Evolutionary conservation across 495 filamentous ascomycete genomes (phyloP).

Genomic region (Podospora anserina): DNA sequence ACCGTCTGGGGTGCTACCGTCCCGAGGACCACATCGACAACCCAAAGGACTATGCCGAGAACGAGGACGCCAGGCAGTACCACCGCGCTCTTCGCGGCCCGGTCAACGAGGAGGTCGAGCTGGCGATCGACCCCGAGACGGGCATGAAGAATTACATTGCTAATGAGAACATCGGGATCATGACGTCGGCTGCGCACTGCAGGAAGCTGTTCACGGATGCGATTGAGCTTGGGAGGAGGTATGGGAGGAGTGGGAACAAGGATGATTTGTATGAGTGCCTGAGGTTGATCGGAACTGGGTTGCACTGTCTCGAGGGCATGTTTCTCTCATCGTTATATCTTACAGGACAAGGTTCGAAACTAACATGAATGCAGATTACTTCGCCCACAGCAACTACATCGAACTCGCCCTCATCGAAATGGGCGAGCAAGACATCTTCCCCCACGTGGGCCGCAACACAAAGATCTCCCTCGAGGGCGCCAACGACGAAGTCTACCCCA

Average conservation of each 20-base stretch:
- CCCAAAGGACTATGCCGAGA: slow-evolving; percentile 74
- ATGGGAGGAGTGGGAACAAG: slow-evolving; percentile 58
- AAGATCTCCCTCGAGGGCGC: slow-evolving; percentile 63
- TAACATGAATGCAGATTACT: slow-evolving; percentile 56
- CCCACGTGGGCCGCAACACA: slow-evolving; percentile 74
- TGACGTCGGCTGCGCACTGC: slow-evolving; percentile 71
- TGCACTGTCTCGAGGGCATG: slow-evolving; percentile 80
- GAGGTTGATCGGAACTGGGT: slow-evolving; percentile 76
- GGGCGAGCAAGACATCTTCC: slow-evolving; percentile 74
- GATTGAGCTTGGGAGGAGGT: slow-evolving; percentile 71
- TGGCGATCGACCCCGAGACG: slow-evolving; percentile 71
- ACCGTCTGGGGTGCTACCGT: slow-evolving; percentile 83
- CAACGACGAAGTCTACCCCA: slow-evolving; percentile 63
- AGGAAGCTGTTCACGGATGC: slow-evolving; percentile 66
- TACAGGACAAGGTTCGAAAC: neutral
- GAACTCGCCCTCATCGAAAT: slow-evolving; percentile 83
- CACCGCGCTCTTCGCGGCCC: slow-evolving; percentile 75
- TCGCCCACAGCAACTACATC: slow-evolving; percentile 86
- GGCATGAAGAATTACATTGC: slow-evolving; percentile 92
- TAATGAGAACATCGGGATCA: slow-evolving; percentile 68
- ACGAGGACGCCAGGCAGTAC: slow-evolving; percentile 77
- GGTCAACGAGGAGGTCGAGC: slow-evolving; percentile 72
- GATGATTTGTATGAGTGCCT: slow-evolving; percentile 80
- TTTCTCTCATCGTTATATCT: neutral
- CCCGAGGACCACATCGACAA: slow-evolving; percentile 89